Percentiles rank a stretch among this genome's conserved stretches.
phyloP scores from a whole-genome alignment of 2,329 filamentous ascomycete species.

The Fusarium sp. region DNA sequence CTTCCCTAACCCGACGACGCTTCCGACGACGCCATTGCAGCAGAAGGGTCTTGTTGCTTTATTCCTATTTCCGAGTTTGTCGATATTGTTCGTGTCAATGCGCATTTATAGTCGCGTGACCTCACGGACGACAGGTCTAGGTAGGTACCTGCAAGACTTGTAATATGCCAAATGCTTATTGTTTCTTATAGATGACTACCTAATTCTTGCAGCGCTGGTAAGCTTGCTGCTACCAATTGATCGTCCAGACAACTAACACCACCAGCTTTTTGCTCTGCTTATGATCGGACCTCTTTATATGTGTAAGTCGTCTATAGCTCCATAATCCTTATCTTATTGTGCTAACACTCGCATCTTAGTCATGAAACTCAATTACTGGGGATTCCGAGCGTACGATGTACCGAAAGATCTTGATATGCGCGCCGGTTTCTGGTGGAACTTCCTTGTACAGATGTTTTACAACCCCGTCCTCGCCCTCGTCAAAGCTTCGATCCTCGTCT shows the following conservation, averaged over 20 bases:
- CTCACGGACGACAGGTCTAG: slow-evolving; percentile 43
- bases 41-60: slow-evolving; percentile 45
- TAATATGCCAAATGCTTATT: neutral
- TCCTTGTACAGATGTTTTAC: slow-evolving; percentile 55
- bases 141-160: neutral
- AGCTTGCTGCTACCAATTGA: neutral
- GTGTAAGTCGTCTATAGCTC: slow-evolving; percentile 7
- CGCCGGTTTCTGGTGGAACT: slow-evolving; percentile 50
- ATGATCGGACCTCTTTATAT: slow-evolving; percentile 34
- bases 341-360: neutral
- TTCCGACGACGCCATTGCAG: slow-evolving; percentile 50
- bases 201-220: slow-evolving; percentile 26
- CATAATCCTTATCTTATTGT: accelerated
- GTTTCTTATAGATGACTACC: slow-evolving; percentile 22
- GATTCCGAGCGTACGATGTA: slow-evolving; percentile 41
- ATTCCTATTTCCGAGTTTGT: slow-evolving; percentile 49
- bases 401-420: slow-evolving; percentile 36
- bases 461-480: slow-evolving; percentile 59
- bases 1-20: slow-evolving; percentile 43
- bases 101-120: slow-evolving; percentile 46
- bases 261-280: slow-evolving; percentile 29
- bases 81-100: slow-evolving; percentile 43
- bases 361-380: slow-evolving; percentile 51
- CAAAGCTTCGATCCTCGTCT: slow-evolving; percentile 58
- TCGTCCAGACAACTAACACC: neutral